These are phyloP conservation scores for Lactarius quietus DNA, from an alignment of 768 basidiomycete species.

Conservation along the genomic window DNA sequence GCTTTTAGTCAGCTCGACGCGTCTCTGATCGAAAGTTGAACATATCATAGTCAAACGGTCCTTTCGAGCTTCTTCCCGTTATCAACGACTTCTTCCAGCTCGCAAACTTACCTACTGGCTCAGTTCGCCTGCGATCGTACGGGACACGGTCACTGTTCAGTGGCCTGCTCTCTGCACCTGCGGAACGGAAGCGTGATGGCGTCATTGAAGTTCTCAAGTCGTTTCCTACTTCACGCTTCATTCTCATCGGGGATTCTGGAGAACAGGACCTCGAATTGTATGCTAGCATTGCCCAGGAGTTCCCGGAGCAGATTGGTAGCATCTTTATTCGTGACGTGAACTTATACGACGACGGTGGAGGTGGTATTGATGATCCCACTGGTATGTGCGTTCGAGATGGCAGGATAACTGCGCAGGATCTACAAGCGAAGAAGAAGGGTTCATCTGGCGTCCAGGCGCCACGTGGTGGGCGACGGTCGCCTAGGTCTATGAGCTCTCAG, in stretches of 20 bases:
- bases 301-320: slow-evolving; percentile 64
- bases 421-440: slow-evolving; percentile 1
- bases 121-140: slow-evolving; percentile 81
- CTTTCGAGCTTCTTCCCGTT: slow-evolving; percentile 78
- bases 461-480: slow-evolving; percentile 12
- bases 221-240: slow-evolving; percentile 71
- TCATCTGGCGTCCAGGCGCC: slow-evolving; percentile 1
- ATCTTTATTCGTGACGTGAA: slow-evolving; percentile 82
- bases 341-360: slow-evolving; percentile 32
- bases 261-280: slow-evolving; percentile 97
- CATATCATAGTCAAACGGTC: slow-evolving; percentile 70
- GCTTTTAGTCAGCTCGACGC: slow-evolving; percentile 32
- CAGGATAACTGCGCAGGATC: slow-evolving; percentile 2
- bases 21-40: background rate
- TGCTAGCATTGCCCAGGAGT: slow-evolving; percentile 64
- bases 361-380: slow-evolving; percentile 59
- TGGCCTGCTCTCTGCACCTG: slow-evolving; percentile 77
- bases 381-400: slow-evolving; percentile 35
- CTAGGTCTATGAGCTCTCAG: slow-evolving; percentile 4
- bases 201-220: slow-evolving; percentile 73
- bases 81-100: slow-evolving; percentile 15
- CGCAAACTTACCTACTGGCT: slow-evolving; percentile 42
- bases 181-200: slow-evolving; percentile 75
- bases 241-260: slow-evolving; percentile 89
- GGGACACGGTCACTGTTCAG: slow-evolving; percentile 80